These are phyloP conservation scores for Epithele typhae DNA, from an alignment of 768 basidiomycete species.

Conservation along the genomic window DNA sequence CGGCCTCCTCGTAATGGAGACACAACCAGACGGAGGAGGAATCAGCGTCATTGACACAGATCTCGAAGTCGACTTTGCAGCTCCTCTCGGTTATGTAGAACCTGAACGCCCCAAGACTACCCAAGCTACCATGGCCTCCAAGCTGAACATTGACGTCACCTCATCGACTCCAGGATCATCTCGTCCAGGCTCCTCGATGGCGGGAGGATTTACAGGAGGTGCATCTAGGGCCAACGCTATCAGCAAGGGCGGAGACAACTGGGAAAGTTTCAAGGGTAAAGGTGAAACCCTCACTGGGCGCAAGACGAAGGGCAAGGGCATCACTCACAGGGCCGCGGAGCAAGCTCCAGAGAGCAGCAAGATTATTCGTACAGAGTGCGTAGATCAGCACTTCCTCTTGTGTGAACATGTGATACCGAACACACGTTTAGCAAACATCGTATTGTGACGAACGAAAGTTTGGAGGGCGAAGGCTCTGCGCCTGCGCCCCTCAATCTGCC, in stretches of 20 bases:
- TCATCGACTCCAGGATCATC: conserved; percentile 85
- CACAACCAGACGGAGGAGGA: conserved; percentile 78
- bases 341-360: conserved; percentile 76
- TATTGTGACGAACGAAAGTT: conserved; percentile 75
- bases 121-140: conserved; percentile 90
- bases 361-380: conserved; percentile 89
- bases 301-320: conserved; percentile 93
- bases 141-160: conserved; percentile 90
- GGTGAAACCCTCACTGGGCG: conserved; percentile 89
- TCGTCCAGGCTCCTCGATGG: conserved; percentile 70
- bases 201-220: conserved; percentile 59
- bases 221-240: conserved; percentile 44
- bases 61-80: conserved; percentile 95
- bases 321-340: conserved; percentile 78
- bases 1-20: conserved; percentile 94
- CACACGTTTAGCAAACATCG: conserved; percentile 59
- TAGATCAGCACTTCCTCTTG: conserved; percentile 16
- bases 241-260: conserved; percentile 75
- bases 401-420: conserved; percentile 11
- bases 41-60: conserved; percentile 93
- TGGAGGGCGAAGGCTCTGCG: conserved; percentile 72
- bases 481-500: conserved; percentile 90
- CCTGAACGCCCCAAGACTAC: conserved; percentile 82
- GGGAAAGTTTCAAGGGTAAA: conserved; percentile 96
- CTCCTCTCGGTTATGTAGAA: conserved; percentile 92